Base-by-base conservation (phyloP, 441 rosid genomes). In the Populus hybrid region DNA sequence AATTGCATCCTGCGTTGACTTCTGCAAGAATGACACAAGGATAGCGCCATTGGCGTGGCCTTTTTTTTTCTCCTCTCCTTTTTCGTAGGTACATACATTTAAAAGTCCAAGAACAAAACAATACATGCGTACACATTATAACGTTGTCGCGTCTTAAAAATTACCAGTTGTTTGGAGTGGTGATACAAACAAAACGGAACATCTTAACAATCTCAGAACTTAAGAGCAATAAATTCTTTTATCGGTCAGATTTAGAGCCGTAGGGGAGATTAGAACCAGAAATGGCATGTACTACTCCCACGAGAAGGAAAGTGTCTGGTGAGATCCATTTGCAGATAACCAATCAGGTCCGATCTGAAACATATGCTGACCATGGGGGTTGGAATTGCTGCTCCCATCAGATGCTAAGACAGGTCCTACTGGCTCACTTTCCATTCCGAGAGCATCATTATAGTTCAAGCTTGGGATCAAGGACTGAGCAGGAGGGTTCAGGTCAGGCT, bases 271-370 rank as follows among this genome's bases (percentile, higher is more conserved):
- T 69, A 65, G 54, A 73, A 3, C 57, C 18, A 23, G 46, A 70
- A 77, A 71, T 73, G 75, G 78, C 10, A 72, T 50, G 61, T 59
- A 70, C 81, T 86, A 87, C 87, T 88, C 86, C 95, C 92, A 91
- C 20, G 91, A 83, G 86, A 87, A 90, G 67, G 91, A 86, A 69
- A 83, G 87, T 11, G 86, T 85, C 46, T 81, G 92, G 63, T 83
- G 87, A 82, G 86, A 73, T 57, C 80, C 85, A 70, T 66, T 76
- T 11, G 88, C 77, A 23, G 94, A 81, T 76, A 86, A 81, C 42
- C 84, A 87, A 34, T 86, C 86, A 30, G 74, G 78, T 64, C 79
- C 84, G 8, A 75, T 77, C 75, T 81, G 84, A 76, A 84, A 85
- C 76, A 82, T 57, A 64, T 71, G 82, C 57, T 78, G 85, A 42